Percentiles rank a stretch among this genome's conserved stretches.
Evolutionary conservation across 768 basidiomycete genomes (phyloP).

Genomic region (Mycena polygramma): DNA sequence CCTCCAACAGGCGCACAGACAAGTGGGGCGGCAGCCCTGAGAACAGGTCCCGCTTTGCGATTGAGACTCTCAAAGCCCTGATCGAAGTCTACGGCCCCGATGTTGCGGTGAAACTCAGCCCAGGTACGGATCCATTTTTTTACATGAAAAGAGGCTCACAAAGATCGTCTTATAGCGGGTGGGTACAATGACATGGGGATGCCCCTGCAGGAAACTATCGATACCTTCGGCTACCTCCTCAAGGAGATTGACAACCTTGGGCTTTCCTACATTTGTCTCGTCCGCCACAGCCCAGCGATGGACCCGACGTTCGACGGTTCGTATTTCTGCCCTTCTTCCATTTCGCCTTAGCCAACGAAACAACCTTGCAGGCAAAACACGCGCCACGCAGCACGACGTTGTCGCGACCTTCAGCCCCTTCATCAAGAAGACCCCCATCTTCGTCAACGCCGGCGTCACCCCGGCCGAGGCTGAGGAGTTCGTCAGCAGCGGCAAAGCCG

Average conservation of each 20-base stretch:
- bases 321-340: slow-evolving; percentile 8
- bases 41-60: slow-evolving; percentile 54
- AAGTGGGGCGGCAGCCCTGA: slow-evolving; percentile 59
- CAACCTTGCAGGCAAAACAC: slow-evolving; percentile 44
- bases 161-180: neutral
- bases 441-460: slow-evolving; percentile 53
- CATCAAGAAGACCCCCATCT: slow-evolving; percentile 53
- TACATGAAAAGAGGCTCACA: neutral
- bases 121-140: slow-evolving; percentile 39
- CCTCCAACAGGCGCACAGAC: slow-evolving; percentile 52
- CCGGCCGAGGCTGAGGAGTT: slow-evolving; percentile 54
- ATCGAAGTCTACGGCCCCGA: slow-evolving; percentile 48
- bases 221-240: slow-evolving; percentile 41
- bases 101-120: slow-evolving; percentile 48
- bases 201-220: slow-evolving; percentile 41
- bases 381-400: slow-evolving; percentile 56
- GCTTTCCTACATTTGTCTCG: slow-evolving; percentile 49
- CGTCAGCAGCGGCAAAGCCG: slow-evolving; percentile 50
- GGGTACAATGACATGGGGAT: slow-evolving; percentile 36
- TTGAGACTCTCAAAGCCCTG: slow-evolving; percentile 49
- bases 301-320: slow-evolving; percentile 50
- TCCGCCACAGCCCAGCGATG: slow-evolving; percentile 42
- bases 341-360: no score
- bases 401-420: slow-evolving; percentile 51
- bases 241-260: slow-evolving; percentile 33